phyloP scores from a whole-genome alignment of 345 rosid genomes.

The Iberis pinnata region DNA sequence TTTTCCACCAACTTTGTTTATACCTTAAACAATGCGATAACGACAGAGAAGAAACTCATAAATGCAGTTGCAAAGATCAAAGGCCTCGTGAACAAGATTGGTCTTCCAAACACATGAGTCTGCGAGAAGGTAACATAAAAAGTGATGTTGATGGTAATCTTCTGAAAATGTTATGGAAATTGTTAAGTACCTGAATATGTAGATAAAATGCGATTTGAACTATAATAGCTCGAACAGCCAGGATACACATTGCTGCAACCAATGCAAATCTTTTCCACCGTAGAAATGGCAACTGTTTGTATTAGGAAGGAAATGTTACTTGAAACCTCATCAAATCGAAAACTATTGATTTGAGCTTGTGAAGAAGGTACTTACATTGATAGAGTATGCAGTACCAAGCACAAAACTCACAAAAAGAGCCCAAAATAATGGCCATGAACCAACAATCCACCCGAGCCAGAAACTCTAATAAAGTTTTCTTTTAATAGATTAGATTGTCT shows the following conservation, averaged over 20 bases:
- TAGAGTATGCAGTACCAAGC: slow-evolving; percentile 93
- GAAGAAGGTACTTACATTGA: slow-evolving; percentile 53
- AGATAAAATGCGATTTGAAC: slow-evolving; percentile 89
- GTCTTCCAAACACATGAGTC: slow-evolving; percentile 73
- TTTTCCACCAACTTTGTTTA: slow-evolving; percentile 4
- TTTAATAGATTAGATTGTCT: background rate
- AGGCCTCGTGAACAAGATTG: slow-evolving; percentile 56
- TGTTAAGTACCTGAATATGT: slow-evolving; percentile 70
- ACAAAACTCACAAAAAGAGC: slow-evolving; percentile 85
- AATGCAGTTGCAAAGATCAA: slow-evolving; percentile 86
- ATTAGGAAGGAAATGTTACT: background rate
- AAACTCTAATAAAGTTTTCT: slow-evolving; percentile 49
- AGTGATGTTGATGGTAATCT: background rate
- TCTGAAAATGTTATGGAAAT: slow-evolving; percentile 6
- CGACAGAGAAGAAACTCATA: slow-evolving; percentile 96
- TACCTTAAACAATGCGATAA: slow-evolving; percentile 94
- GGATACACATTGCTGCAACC: slow-evolving; percentile 91
- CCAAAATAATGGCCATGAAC: slow-evolving; percentile 86
- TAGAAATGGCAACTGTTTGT: slow-evolving; percentile 69
- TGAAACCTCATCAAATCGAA: background rate
- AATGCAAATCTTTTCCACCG: slow-evolving; percentile 95
- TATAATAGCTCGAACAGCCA: slow-evolving; percentile 85
- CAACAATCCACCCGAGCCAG: slow-evolving; percentile 36
- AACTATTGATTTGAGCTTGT: background rate
- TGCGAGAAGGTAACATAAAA: slow-evolving; percentile 20